phyloP scores from a whole-genome alignment of 2,329 filamentous ascomycete genomes.

The Alternaria triticina region DNA sequence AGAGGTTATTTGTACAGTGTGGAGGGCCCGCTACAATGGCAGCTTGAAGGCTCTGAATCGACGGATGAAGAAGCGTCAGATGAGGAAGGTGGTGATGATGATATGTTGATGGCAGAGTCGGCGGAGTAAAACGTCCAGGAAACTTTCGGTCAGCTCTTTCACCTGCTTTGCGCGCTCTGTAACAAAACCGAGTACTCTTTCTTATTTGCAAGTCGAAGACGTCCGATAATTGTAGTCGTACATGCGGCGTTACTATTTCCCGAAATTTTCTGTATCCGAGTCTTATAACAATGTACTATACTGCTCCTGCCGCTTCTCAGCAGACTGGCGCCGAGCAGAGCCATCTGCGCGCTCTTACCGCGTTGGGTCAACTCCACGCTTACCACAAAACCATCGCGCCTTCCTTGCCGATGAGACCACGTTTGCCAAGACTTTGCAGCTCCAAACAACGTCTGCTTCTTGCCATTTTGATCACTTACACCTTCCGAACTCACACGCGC shows the following conservation, averaged over 20 bases:
- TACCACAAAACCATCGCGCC: neutral
- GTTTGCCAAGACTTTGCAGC: neutral
- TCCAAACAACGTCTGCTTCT: neutral
- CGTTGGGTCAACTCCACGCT: neutral
- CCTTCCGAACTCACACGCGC: neutral
- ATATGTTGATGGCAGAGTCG: neutral
- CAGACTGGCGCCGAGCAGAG: neutral
- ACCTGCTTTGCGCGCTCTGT: neutral
- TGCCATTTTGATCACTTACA: neutral
- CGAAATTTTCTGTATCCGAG: neutral
- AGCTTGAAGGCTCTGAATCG: neutral
- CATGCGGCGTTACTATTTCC: neutral
- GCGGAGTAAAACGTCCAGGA: neutral
- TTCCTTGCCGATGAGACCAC: neutral
- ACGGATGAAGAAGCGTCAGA: neutral
- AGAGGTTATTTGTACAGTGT: neutral
- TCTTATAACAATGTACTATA: neutral
- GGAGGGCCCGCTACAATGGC: neutral
- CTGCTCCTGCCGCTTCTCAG: neutral
- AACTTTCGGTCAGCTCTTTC: neutral
- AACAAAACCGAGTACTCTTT: neutral
- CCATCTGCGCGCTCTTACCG: neutral
- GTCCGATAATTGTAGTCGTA: neutral
- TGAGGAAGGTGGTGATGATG: neutral
- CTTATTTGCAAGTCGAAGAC: neutral